These are phyloP conservation scores for Monilinia polystroma DNA, from an alignment of 2,329 filamentous ascomycete species.

Conservation along the genomic window DNA sequence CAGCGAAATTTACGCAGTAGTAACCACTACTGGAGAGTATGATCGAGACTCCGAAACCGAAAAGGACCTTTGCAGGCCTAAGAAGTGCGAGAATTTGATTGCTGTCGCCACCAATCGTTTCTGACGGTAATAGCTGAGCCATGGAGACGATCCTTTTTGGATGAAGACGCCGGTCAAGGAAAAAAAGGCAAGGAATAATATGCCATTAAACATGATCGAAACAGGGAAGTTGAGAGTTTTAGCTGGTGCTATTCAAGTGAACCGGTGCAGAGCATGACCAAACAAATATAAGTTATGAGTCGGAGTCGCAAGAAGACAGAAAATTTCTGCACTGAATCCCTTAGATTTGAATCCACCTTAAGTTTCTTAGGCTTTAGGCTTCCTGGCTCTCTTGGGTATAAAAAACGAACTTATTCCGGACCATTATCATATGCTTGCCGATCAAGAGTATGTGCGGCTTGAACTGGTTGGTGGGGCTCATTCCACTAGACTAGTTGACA, in stretches of 20 bases:
- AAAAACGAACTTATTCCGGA: not conserved
- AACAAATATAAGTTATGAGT: not conserved
- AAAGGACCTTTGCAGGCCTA: not conserved
- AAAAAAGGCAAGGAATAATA: not conserved
- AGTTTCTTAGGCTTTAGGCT: slow-evolving; percentile 7
- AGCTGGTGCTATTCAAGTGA: not conserved
- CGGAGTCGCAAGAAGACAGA: not conserved
- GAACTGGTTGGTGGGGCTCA: not conserved
- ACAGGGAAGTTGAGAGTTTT: not conserved
- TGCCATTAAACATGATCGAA: not conserved
- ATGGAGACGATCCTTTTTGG: not conserved
- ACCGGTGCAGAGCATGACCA: not conserved
- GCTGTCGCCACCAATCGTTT: not conserved
- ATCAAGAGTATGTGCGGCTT: not conserved
- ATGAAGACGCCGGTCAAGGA: not conserved
- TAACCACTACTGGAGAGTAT: not conserved
- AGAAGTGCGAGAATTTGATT: not conserved
- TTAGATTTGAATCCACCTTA: slow-evolving; percentile 6
- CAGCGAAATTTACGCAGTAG: not conserved
- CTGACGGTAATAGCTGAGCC: not conserved
- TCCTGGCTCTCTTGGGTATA: slow-evolving; percentile 6
- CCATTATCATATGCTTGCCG: not conserved
- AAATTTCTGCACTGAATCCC: not conserved
- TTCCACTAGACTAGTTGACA: too few relatives aligned
- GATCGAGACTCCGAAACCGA: not conserved